These are phyloP conservation scores for Tephrocybe sp. DNA, from an alignment of 768 basidiomycete genomes.

Conservation along the genomic window DNA sequence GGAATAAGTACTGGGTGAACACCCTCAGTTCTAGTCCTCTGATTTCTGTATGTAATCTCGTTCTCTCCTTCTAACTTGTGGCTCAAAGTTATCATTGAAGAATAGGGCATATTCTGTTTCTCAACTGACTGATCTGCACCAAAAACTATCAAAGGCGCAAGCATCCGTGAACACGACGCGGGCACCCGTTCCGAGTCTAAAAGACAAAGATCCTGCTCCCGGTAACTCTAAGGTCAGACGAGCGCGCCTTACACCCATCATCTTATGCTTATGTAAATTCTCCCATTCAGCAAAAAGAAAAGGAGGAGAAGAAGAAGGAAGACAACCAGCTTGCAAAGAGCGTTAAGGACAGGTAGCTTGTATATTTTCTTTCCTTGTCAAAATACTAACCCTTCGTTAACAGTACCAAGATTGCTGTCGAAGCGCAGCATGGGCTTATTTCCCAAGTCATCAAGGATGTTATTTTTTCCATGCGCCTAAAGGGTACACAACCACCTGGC, in stretches of 20 bases:
- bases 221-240: slow-evolving; percentile 42
- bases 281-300: slow-evolving; percentile 41
- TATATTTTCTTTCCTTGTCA: slow-evolving; percentile 15
- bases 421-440: slow-evolving; percentile 93
- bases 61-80: background rate
- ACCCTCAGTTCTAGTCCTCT: slow-evolving; percentile 92
- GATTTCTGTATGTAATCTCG: slow-evolving; percentile 62
- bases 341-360: slow-evolving; percentile 93
- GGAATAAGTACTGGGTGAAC: slow-evolving; percentile 99
- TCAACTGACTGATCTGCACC: slow-evolving; percentile 85
- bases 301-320: slow-evolving; percentile 81
- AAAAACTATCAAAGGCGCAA: slow-evolving; percentile 82
- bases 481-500: slow-evolving; percentile 15
- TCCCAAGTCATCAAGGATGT: slow-evolving; percentile 92
- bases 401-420: slow-evolving; percentile 86
- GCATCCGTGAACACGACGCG: slow-evolving; percentile 56
- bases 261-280: background rate
- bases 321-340: slow-evolving; percentile 86
- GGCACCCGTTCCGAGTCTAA: slow-evolving; percentile 50
- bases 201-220: slow-evolving; percentile 44
- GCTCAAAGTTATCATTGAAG: slow-evolving; percentile 38
- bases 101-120: slow-evolving; percentile 94
- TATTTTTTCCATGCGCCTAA: slow-evolving; percentile 71
- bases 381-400: background rate
- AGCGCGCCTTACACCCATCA: too few species aligned